phyloP scores from a whole-genome alignment of 371 early-diverging fungal genomes.

The Rhizopus stolonifer region DNA sequence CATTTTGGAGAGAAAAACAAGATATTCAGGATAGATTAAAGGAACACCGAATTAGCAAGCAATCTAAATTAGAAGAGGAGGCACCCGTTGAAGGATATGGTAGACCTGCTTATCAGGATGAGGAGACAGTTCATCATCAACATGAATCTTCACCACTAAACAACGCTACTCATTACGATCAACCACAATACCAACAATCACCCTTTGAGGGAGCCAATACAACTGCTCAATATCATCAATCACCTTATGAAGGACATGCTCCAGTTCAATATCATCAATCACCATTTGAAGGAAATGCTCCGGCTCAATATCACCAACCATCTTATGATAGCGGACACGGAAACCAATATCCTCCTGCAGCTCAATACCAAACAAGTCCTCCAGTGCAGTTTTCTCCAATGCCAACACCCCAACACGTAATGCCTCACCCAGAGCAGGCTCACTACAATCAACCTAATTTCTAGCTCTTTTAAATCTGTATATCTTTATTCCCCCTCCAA shows the following conservation, averaged over 20 bases:
- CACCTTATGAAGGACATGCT: conserved; percentile 11
- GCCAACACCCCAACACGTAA: conserved; percentile 22
- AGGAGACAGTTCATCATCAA: conserved; percentile 12
- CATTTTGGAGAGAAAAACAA: conserved; percentile 42
- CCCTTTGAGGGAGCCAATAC: neutral
- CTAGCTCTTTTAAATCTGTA: too few relatives aligned
- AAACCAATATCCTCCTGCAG: conserved; percentile 2
- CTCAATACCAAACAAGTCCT: conserved; percentile 9
- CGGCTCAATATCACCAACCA: conserved; percentile 3
- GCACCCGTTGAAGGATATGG: neutral
- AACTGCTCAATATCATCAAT: neutral
- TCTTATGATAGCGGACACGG: conserved; percentile 4
- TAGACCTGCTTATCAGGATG: conserved; percentile 11
- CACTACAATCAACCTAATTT: conserved; percentile 14
- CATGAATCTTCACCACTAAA: conserved; percentile 7
- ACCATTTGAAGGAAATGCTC: neutral
- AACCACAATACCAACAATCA: neutral
- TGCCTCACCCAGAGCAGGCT: conserved; percentile 24
- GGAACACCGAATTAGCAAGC: conserved; percentile 40
- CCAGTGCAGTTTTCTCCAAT: conserved; percentile 27
- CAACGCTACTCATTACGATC: neutral
- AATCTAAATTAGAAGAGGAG: conserved; percentile 25
- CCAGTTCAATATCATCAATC: neutral
- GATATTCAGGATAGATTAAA: conserved; percentile 40
- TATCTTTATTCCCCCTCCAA: too few relatives aligned